Evolutionary conservation across 768 basidiomycete genomes (phyloP), one percentile per base, ranked within the genome.

Genomic region (Exidia glandulosa): DNA sequence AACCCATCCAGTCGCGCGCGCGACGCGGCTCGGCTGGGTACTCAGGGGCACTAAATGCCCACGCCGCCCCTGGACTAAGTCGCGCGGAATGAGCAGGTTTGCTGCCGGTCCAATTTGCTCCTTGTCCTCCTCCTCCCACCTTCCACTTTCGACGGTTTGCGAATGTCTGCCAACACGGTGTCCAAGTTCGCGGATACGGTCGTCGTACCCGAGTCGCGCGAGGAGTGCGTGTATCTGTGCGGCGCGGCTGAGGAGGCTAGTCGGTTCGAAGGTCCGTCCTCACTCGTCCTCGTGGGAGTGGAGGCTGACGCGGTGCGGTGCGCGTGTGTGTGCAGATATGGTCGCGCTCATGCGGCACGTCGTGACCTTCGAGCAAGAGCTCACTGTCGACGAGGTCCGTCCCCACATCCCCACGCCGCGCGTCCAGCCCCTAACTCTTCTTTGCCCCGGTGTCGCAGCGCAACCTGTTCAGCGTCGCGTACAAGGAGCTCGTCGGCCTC

Each of bases 381-480:
- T 79, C 64, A 76, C 76, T 60, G 75, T 79, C 64, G 77, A 79
- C 68, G 77, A 54, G 50, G 50, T 29, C 2, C 41, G 41, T 19
- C 5, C 41, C 7, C 34, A 7, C 7, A 7, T 7, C 34, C 34
- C 23, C 9, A 7, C 19, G 47, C 14, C 14, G 6, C 7, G 47
- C 5, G 47, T 9, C 47, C 19, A 9, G 14, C 9, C 47, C 47
- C 47, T n/a, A 7, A 48, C 47, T 23, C 47, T 23, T n/a, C 14
- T 16, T 12, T 23, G 19, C 9, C 23, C 47, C 25, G 9, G 47
- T 14, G 16, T 27, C 30, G 50, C 50, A 79, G 73, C 76, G 77
- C 68, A 79, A 79, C 69, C 71, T 79, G 61, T 74, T 79, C 62
- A 78, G 77, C 23, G 77, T 79, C 63, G 77, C 77, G 45, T 79